phyloP scores from a whole-genome alignment of 129 eudicot species.

The Escallonia herrerae region DNA sequence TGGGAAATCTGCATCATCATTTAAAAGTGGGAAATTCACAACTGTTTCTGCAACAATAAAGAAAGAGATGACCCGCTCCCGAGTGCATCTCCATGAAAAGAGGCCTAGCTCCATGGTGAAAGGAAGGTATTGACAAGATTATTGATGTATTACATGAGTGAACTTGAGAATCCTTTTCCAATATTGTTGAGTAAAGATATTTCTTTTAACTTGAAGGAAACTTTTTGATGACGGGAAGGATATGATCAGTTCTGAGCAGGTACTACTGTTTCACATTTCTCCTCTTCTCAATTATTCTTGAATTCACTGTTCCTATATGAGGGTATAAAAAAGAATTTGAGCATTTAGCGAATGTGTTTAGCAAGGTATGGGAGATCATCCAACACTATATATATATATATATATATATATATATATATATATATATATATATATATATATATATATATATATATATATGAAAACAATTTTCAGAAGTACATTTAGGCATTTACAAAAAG shows the following conservation, averaged over 20 bases:
- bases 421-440: too few relatives aligned
- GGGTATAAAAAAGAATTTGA: too few relatives aligned
- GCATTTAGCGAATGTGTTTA: too few relatives aligned
- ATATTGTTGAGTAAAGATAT: constrained; percentile 5
- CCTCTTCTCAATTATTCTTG: too few relatives aligned
- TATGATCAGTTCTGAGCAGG: constrained; percentile 27
- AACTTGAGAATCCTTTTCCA: not conserved
- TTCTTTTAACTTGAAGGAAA: constrained; percentile 35
- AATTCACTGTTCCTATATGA: too few relatives aligned
- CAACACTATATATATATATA: too few relatives aligned
- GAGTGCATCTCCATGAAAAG: constrained; percentile 6
- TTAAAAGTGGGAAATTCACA: constrained; percentile 27
- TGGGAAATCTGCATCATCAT: not conserved
- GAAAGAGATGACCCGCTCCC: constrained; percentile 23
- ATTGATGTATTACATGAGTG: not conserved
- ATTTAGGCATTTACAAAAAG: not conserved
- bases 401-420: too few relatives aligned
- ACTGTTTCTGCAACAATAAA: constrained; percentile 28
- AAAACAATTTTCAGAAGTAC: not conserved
- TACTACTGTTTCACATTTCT: not conserved
- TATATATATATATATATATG: too few relatives aligned
- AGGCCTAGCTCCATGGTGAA: constrained; percentile 19
- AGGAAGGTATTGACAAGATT: constrained; percentile 48
- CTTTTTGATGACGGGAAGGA: constrained; percentile 37
- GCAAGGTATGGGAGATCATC: not conserved